phyloP scores from a whole-genome alignment of 352 stramenopile genomes.

The Globisporangium rhizosaccharum region DNA sequence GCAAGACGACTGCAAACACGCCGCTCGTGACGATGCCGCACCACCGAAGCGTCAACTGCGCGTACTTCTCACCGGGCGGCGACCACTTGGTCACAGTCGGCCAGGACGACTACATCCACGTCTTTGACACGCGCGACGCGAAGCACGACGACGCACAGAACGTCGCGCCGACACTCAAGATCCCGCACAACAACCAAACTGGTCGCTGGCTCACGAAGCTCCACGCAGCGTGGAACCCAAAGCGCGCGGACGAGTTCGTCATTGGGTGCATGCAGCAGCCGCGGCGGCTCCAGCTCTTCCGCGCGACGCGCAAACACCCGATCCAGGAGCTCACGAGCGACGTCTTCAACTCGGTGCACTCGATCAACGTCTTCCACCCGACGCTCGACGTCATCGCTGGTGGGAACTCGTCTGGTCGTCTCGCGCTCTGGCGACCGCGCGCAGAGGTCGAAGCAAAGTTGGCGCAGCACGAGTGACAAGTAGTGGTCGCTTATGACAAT shows the following conservation, averaged over 20 bases:
- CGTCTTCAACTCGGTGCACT: conserved; percentile 77
- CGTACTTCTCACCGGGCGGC: conserved; percentile 77
- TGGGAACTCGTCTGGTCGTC: conserved; percentile 70
- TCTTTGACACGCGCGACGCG: conserved; percentile 51
- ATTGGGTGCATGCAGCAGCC: conserved; percentile 81
- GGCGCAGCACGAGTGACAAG: neutral
- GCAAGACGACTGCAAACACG: conserved; percentile 24
- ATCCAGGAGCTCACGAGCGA: conserved; percentile 67
- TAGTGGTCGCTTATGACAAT: neutral
- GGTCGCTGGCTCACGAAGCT: conserved; percentile 87
- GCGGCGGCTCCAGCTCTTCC: conserved; percentile 79
- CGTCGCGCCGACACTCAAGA: conserved; percentile 26
- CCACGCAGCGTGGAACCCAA: conserved; percentile 75
- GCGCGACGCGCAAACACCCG: conserved; percentile 51
- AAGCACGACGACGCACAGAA: conserved; percentile 21
- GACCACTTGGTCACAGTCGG: conserved; percentile 73
- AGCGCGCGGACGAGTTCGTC: conserved; percentile 66
- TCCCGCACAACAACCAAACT: conserved; percentile 85
- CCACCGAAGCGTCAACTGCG: conserved; percentile 78
- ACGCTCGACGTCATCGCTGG: conserved; percentile 59
- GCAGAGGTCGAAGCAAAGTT: neutral
- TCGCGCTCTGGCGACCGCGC: conserved; percentile 46
- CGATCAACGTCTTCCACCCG: conserved; percentile 85
- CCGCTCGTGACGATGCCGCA: conserved; percentile 61
- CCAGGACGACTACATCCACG: conserved; percentile 75